Base-by-base conservation (phyloP, 768 basidiomycete species). In the Podaxis sp. region DNA sequence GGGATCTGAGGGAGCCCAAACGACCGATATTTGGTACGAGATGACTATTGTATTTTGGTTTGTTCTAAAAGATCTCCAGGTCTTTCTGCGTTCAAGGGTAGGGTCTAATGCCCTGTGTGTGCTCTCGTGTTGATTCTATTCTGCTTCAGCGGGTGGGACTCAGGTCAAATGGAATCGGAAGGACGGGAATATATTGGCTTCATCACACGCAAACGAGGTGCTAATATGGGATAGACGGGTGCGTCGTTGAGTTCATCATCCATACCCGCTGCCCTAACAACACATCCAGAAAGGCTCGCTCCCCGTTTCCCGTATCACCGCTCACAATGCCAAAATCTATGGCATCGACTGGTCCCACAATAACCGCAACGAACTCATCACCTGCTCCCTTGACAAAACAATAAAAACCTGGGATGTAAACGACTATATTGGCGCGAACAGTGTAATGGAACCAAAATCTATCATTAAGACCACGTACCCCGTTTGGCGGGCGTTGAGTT, bases 101-200 rank as follows among this genome's bases (percentile, higher is more conserved):
- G 26, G 33, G 42, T 22, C 11, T 26, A 13, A 39, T 36, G 26
- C 8, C 30, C 4, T 54, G 11, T 44, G 17, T 17, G 9, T 8
- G 11, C 11, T 52, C 9, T 40, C 33, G 38, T 64, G 26, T 57
- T 6, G 24, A 46, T 28, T 26, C 54, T 15, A 53, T 51, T 9
- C 40, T 11, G 17, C 46, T 40, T 48, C 65, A 93, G 93, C 88
- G 17, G 88, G 85, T 15, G 95, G 92, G 1, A 98, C 96, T 0
- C 96, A 99, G 73, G 94, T 99, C 63, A 99, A 99, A 74, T 99
- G 95, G 94, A 99, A 96, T 71, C 28, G 92, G 13, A 87, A 88
- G 69, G 89, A 98, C 68, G 83, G 87, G 2, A 87, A 97, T 64
- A 76, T 97, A 4, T 80, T 99, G 0, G 96, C 97, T 0, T 96